phyloP scores from a whole-genome alignment of 1,139 yeast genomes.

The Diutina ranongensis region DNA sequence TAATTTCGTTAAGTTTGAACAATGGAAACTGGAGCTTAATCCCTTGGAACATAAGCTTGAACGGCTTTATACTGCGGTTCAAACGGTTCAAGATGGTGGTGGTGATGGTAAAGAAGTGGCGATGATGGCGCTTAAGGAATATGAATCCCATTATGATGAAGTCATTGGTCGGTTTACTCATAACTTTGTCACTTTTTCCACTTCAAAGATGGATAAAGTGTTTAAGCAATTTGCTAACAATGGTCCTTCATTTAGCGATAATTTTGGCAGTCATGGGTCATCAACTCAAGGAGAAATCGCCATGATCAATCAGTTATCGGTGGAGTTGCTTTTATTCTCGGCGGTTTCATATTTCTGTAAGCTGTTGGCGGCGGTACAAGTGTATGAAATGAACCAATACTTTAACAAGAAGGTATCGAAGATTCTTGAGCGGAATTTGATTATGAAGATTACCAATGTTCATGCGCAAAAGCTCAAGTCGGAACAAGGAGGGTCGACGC shows the following conservation, averaged over 20 bases:
- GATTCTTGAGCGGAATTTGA: slow-evolving; percentile 1
- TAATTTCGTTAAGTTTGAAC: slow-evolving; percentile 37
- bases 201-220: slow-evolving; percentile 20
- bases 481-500: not conserved
- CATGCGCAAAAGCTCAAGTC: not conserved
- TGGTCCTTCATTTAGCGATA: not conserved
- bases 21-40: slow-evolving; percentile 26
- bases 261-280: not conserved
- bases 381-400: not conserved
- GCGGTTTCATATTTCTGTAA: slow-evolving; percentile 1
- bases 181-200: slow-evolving; percentile 36
- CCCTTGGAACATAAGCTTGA: slow-evolving; percentile 46
- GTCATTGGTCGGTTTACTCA: slow-evolving; percentile 42
- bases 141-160: slow-evolving; percentile 47
- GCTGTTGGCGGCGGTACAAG: not conserved
- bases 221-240: slow-evolving; percentile 9
- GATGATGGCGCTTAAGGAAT: slow-evolving; percentile 67
- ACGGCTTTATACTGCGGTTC: slow-evolving; percentile 54
- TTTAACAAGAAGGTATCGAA: not conserved
- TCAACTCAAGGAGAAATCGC: not conserved
- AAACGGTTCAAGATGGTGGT: slow-evolving; percentile 32
- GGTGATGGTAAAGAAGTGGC: slow-evolving; percentile 40
- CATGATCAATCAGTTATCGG: slow-evolving; percentile 1
- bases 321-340: not conserved
- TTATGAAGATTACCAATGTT: not conserved